Evolutionary conservation across 148 eudicot genomes (phyloP).

Genomic region (Amaranthus palmeri): DNA sequence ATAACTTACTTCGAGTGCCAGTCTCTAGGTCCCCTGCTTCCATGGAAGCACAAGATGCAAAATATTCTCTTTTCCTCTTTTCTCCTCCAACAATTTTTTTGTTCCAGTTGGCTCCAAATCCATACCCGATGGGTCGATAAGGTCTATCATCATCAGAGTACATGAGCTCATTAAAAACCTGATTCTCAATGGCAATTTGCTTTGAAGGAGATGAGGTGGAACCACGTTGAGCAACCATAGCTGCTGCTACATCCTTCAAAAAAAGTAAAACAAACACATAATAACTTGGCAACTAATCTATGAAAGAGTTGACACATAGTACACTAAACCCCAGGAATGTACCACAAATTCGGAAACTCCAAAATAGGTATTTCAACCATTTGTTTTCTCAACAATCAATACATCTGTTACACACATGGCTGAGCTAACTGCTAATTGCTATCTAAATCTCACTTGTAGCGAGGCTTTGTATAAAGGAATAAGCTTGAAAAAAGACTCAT

Average conservation of each 20-base stretch:
- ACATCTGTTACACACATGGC: no score
- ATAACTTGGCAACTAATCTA: not conserved
- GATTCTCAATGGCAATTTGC: slow-evolving; percentile 27
- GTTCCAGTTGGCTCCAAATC: slow-evolving; percentile 25
- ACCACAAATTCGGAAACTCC: not conserved
- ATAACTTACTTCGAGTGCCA: slow-evolving; percentile 15
- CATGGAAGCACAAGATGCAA: slow-evolving; percentile 9
- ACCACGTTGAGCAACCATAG: slow-evolving; percentile 30
- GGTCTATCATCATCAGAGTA: slow-evolving; percentile 30
- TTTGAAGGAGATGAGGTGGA: slow-evolving; percentile 23
- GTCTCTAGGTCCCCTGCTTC: slow-evolving; percentile 10
- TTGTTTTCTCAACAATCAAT: not conserved
- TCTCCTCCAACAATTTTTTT: slow-evolving; percentile 20
- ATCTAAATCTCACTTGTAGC: not conserved
- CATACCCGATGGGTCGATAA: slow-evolving; percentile 29
- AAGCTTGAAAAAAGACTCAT: not conserved
- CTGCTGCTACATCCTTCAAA: slow-evolving; percentile 29
- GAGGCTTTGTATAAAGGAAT: not conserved
- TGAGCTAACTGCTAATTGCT: no score
- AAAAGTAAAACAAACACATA: slow-evolving; percentile 2
- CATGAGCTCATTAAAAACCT: slow-evolving; percentile 37
- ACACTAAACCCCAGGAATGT: not conserved
- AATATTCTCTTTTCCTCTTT: slow-evolving; percentile 26
- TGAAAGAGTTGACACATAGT: not conserved
- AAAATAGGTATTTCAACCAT: not conserved